phyloP scores from a whole-genome alignment of 2,329 filamentous ascomycete genomes.

The Exophiala aquamarina region DNA sequence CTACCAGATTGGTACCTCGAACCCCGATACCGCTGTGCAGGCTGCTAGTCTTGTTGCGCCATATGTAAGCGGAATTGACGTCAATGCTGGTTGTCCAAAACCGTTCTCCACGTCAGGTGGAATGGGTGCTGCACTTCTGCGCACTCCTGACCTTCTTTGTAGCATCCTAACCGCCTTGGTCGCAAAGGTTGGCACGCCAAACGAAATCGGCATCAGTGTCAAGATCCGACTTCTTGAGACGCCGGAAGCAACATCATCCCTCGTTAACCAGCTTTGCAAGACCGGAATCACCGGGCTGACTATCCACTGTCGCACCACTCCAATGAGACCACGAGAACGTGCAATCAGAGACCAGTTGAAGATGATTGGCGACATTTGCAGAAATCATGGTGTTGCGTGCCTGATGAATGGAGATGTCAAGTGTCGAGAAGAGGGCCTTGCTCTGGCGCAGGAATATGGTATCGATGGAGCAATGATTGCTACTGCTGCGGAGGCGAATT shows the following conservation, averaged over 20 bases:
- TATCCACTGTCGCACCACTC: constrained; percentile 91
- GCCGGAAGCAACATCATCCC: constrained; percentile 68
- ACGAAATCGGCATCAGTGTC: constrained; percentile 90
- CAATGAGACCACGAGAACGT: constrained; percentile 87
- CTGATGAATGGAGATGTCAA: constrained; percentile 94
- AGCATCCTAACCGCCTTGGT: constrained; percentile 83
- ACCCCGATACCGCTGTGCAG: constrained; percentile 77
- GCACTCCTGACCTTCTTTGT: constrained; percentile 78
- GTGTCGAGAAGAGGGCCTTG: constrained; percentile 68
- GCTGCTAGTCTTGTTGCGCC: constrained; percentile 80
- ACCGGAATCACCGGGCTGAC: constrained; percentile 93
- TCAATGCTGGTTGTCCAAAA: constrained; percentile 98
- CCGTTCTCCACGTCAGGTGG: constrained; percentile 90
- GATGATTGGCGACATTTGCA: constrained; percentile 81
- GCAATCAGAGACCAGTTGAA: constrained; percentile 82
- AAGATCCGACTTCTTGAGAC: constrained; percentile 90
- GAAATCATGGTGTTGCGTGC: constrained; percentile 82
- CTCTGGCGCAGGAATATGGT: constrained; percentile 74
- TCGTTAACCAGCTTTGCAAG: constrained; percentile 75
- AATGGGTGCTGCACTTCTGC: constrained; percentile 91
- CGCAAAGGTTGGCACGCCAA: constrained; percentile 70
- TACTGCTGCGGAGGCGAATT: constrained; percentile 85
- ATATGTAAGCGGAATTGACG: constrained; percentile 91
- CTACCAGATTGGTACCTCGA: constrained; percentile 88
- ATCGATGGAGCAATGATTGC: constrained; percentile 98